These are phyloP conservation scores for Hanseniaspora sp. DNA, from an alignment of 1,139 yeast genomes.

Conservation along the genomic window DNA sequence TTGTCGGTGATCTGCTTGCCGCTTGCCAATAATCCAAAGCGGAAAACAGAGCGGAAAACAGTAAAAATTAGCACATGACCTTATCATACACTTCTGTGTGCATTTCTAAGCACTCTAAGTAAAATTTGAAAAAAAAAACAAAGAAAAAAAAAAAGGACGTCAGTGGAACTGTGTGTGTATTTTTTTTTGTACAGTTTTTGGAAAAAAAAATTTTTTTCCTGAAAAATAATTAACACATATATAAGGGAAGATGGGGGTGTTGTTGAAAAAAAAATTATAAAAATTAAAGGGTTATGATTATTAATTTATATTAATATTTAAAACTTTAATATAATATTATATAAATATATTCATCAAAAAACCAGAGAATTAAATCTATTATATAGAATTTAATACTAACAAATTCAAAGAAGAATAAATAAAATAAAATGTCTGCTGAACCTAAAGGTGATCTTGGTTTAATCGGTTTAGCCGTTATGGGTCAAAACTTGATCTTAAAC, in stretches of 20 bases:
- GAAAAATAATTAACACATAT: too few species aligned
- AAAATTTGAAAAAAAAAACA: too few species aligned
- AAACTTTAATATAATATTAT: too few species aligned
- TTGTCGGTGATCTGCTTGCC: neutral
- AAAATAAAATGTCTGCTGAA: constrained; percentile 14
- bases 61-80: neutral
- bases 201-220: too few species aligned
- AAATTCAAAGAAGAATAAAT: neutral
- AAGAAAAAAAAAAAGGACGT: neutral
- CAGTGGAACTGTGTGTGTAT: neutral
- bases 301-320: too few species aligned
- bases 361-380: neutral
- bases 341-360: neutral
- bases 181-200: too few species aligned
- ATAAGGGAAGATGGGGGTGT: too few species aligned
- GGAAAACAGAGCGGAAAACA: neutral
- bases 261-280: too few species aligned
- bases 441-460: constrained; percentile 91
- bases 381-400: neutral
- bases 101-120: neutral
- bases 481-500: constrained; percentile 93
- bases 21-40: neutral
- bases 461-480: constrained; percentile 99
- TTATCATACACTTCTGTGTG: neutral
- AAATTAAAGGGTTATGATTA: too few species aligned